Evolutionary conservation across 2,329 filamentous ascomycete genomes (phyloP).

Genomic region (Dactylella cylindrospora): DNA sequence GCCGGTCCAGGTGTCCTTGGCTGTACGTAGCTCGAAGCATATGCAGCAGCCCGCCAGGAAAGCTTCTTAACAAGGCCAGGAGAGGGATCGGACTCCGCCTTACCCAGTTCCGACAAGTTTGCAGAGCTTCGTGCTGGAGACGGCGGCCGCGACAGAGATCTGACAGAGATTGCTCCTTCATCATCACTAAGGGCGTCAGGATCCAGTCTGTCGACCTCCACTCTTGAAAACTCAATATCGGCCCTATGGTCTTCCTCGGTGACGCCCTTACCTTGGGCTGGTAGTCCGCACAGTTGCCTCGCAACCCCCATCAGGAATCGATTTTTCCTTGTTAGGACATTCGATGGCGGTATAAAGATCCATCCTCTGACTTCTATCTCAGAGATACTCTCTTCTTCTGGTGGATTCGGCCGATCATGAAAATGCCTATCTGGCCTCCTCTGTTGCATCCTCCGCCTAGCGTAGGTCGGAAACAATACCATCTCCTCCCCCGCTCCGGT

Average conservation of each 20-base stretch:
- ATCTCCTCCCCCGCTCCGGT: conserved; percentile 83
- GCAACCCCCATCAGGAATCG: conserved; percentile 83
- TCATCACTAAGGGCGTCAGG: conserved; percentile 53
- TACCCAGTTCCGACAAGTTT: conserved; percentile 18
- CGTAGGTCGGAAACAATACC: conserved; percentile 93
- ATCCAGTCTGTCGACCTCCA: conserved; percentile 45
- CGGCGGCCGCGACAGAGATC: conserved; percentile 49
- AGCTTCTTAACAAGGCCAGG: conserved; percentile 46
- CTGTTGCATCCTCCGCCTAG: conserved; percentile 65
- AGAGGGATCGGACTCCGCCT: conserved; percentile 35
- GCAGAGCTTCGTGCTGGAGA: conserved; percentile 27
- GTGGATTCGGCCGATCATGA: conserved; percentile 49
- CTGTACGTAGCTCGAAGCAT: conserved; percentile 31
- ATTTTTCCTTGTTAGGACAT: conserved; percentile 81
- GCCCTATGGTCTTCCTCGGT: conserved; percentile 48
- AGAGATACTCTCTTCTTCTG: conserved; percentile 65
- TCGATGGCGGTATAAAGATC: conserved; percentile 81
- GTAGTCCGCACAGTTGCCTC: conserved; percentile 81
- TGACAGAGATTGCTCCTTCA: conserved; percentile 53
- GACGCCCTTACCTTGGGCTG: conserved; percentile 61
- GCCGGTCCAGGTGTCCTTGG: conserved; percentile 25
- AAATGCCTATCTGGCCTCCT: conserved; percentile 53
- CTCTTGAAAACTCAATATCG: conserved; percentile 35
- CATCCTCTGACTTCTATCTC: conserved; percentile 95
- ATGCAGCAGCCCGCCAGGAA: conserved; percentile 28